Evolutionary conservation across 208 protist genomes (phyloP).

Genomic region (Vickermania spadyakhi): DNA sequence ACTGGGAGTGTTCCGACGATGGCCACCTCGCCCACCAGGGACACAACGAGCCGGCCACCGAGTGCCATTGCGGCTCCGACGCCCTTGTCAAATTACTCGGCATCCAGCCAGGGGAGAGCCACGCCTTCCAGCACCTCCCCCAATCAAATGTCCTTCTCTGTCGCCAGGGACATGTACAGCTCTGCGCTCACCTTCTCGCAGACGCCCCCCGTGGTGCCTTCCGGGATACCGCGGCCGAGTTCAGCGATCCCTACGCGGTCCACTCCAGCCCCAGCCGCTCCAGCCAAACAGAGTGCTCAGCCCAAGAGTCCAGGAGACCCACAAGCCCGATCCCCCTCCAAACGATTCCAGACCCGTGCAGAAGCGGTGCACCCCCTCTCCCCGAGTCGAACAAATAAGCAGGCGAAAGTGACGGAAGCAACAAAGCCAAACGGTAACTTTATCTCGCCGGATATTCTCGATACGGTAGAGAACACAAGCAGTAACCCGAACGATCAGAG

Average conservation of each 20-base stretch:
- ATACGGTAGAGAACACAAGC: not conserved
- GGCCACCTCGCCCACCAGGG: no score
- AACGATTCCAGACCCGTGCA: not conserved
- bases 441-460: not conserved
- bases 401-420: not conserved
- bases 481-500: not conserved
- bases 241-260: not conserved
- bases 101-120: no score
- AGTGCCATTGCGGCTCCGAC: no score
- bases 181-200: not conserved
- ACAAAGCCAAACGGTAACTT: not conserved
- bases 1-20: no score
- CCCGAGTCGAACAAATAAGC: not conserved
- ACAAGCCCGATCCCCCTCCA: not conserved
- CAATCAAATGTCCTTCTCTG: not conserved
- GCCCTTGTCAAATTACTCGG: no score
- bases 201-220: not conserved
- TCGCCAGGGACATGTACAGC: not conserved
- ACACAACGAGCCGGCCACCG: no score
- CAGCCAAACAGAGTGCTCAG: not conserved
- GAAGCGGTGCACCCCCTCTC: not conserved
- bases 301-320: not conserved
- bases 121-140: not conserved
- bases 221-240: not conserved
- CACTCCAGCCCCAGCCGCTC: not conserved